These are phyloP conservation scores for Yamadazyma paraphyllophila DNA, from an alignment of 805 yeast genomes.

Conservation along the genomic window DNA sequence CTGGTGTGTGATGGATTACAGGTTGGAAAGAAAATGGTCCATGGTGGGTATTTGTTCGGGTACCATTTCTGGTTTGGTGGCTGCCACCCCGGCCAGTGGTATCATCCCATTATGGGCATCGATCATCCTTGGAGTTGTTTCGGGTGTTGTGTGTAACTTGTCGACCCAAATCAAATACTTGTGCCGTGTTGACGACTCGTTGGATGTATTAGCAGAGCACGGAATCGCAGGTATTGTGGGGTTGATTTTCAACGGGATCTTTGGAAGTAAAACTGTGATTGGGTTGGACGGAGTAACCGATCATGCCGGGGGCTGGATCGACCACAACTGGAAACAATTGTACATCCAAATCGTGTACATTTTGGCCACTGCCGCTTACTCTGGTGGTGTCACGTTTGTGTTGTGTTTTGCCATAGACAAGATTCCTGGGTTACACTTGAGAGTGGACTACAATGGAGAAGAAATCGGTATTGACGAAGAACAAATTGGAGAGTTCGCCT, in stretches of 20 bases:
- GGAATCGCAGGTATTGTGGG: slow-evolving; percentile 95
- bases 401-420: slow-evolving; percentile 70
- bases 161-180: slow-evolving; percentile 84
- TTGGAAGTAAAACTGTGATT: slow-evolving; percentile 83
- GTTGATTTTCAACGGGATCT: slow-evolving; percentile 80
- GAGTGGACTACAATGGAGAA: slow-evolving; percentile 84
- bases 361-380: slow-evolving; percentile 71
- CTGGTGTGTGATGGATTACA: slow-evolving; percentile 88
- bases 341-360: slow-evolving; percentile 87
- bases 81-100: slow-evolving; percentile 96
- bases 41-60: slow-evolving; percentile 96
- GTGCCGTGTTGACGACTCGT: slow-evolving; percentile 81
- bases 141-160: slow-evolving; percentile 86
- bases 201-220: slow-evolving; percentile 98
- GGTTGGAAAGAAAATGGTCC: slow-evolving; percentile 87
- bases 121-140: slow-evolving; percentile 72
- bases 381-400: slow-evolving; percentile 71
- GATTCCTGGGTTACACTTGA: slow-evolving; percentile 77
- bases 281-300: slow-evolving; percentile 86
- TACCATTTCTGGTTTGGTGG: slow-evolving; percentile 90
- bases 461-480: slow-evolving; percentile 91
- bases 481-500: slow-evolving; percentile 98
- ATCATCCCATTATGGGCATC: slow-evolving; percentile 90
- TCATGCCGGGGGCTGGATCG: slow-evolving; percentile 89
- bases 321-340: slow-evolving; percentile 86